Base-by-base conservation (phyloP, 108 stramenopile genomes). In the Schizochytrium sp. region DNA sequence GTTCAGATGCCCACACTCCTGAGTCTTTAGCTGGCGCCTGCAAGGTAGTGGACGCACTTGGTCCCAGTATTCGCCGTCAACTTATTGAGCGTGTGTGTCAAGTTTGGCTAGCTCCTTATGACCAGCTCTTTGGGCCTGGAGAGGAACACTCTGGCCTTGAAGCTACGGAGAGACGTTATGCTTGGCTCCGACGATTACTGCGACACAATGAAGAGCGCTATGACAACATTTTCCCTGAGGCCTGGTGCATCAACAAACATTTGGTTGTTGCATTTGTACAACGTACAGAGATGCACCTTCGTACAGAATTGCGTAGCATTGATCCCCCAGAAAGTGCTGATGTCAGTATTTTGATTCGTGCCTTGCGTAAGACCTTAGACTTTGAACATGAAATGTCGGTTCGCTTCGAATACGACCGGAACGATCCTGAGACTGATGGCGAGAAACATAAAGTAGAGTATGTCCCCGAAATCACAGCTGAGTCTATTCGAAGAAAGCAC, bases 321-420 rank as follows among this genome's bases (percentile, higher is more conserved):
- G 89, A 89, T 47, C 87, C 89, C 3, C 89, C 89, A 8, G 89
- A 89, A 0, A 56, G 50, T 55, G 89, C 87, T 17, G 88, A 89
- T n/a, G 50, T 88, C 40, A 88, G 88, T 7, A 56, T 57, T 2
- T 57, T 89, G 12, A 19, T 89, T 5, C 88, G 89, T 90, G 97
- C 98, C 40, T 92, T 98, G 89, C 98, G 98, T 90, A 96, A 96
- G 89, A 94, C 97, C 0, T 93, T 99, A 49, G 90, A 97, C 50
- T 99, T 98, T 91, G 99, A 99, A 90, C 95, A 97, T 88, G 98
- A 99, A 91, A 97, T 97, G 89, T 92, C 94, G 46, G 93, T 90
- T 13, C 94, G 95, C 88, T 93, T 98, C 40, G 92, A 97, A 87
- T 72, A 94, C 55, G 94, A 96, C 64, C 64, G 64, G 88, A 95